Evolutionary conservation across 768 basidiomycete species (phyloP).

Genomic region (Cystobasidium tubakii): DNA sequence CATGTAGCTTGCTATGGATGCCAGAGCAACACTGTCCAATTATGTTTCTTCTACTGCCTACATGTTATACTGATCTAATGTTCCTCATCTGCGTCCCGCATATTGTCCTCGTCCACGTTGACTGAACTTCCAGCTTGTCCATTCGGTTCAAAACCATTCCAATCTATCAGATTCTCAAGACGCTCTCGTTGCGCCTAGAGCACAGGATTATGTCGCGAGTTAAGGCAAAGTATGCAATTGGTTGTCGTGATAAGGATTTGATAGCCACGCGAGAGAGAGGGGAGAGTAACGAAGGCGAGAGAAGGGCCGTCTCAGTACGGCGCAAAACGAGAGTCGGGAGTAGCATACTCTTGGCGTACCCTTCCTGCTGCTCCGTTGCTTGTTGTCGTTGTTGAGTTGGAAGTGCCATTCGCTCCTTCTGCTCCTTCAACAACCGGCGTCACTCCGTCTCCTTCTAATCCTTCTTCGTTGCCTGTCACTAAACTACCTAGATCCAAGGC

Average conservation of each 20-base stretch:
- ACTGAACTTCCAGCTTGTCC: background rate
- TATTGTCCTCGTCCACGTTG: background rate
- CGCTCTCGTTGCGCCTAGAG: background rate
- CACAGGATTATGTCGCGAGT: background rate
- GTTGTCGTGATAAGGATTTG: too few relatives aligned
- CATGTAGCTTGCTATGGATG: too few relatives aligned
- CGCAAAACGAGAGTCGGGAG: slow-evolving; percentile 14
- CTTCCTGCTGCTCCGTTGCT: slow-evolving; percentile 18
- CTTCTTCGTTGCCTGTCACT: slow-evolving; percentile 3
- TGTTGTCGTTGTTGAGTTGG: background rate
- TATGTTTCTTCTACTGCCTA: too few relatives aligned
- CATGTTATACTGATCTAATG: background rate
- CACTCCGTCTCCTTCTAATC: background rate
- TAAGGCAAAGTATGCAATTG: too few relatives aligned
- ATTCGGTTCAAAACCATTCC: background rate
- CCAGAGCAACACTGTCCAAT: too few relatives aligned
- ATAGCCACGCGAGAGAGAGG: too few relatives aligned
- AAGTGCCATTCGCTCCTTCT: slow-evolving; percentile 8
- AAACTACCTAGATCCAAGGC: slow-evolving; percentile 14
- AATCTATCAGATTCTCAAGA: slow-evolving; percentile 9
- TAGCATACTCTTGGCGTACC: slow-evolving; percentile 31
- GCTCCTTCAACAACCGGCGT: too few relatives aligned
- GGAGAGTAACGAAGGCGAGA: background rate
- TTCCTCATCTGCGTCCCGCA: background rate
- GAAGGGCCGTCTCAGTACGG: slow-evolving; percentile 15